Evolutionary conservation across 768 basidiomycete genomes (phyloP), one percentile per base, ranked within the genome.

Genomic region (Tylopilus plumbeoviolaceoides): DNA sequence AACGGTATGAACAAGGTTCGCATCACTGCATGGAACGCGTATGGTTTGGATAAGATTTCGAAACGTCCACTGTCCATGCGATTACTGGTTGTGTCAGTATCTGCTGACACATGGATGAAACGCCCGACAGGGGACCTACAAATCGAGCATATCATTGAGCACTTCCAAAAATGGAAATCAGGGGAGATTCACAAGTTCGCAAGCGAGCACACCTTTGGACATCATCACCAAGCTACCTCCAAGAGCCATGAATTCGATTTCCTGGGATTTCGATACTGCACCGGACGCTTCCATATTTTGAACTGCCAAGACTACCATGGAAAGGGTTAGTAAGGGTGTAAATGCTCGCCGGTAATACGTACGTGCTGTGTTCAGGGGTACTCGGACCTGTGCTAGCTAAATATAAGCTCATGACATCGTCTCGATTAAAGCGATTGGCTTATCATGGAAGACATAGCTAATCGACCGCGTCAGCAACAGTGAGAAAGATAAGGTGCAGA

Each of bases 241-340:
- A 17, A 94, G 76, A 7, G 90, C 94, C 61, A 83, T 84, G 63
- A 94, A 93, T 73, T 97, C 93, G 51, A 95, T 83, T 23, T 23
- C 23, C 23, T 23, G 23, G 23, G 23, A 23, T 23, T 81, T 83
- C 2, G 79, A 77, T 42, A 95, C 79, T 1, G 81, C 79, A 8
- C 86, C 82, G 1, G 83, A 82, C 1, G 89, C 91, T 55, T 89
- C 85, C 80, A 95, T 85, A 63, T 98, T 95, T 72, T 97, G 94
- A 17, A 95, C 87, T 1, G 94, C 91, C 45, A 95, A 75, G 14
- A 94, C 73, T 75, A 47, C 11, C 47, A 54, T 44, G 30, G 46
- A 17, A 30, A 28, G 35, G 44, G 28, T 50, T 23, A 63, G 54
- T 14, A 17, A 20, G 36, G 8, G 7, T 27, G 14, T 9, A n/a